A percentile compares a stretch with the other conserved stretches of the same genome.
Conservation (phyloP, 2,329 filamentous ascomycete genomes). For the Aspergillus candidus region DNA sequence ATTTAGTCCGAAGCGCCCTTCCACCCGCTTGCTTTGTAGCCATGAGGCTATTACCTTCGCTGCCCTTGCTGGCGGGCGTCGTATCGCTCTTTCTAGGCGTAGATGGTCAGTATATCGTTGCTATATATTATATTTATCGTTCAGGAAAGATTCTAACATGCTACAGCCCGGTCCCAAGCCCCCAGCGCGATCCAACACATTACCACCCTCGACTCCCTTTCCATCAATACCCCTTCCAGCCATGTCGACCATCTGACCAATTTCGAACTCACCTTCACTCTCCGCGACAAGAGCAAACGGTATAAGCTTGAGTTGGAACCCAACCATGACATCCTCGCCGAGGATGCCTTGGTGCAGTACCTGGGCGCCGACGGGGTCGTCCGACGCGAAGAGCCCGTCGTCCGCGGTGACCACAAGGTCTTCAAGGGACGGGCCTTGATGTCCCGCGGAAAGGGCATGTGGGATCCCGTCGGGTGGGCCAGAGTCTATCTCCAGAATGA, state of each 20-base stretch:
- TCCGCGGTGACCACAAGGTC: constrained; percentile 69
- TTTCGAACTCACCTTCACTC: constrained; percentile 78
- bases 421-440: constrained; percentile 76
- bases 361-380: constrained; percentile 66
- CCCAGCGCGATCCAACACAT: constrained; percentile 73
- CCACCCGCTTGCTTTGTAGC: constrained; percentile 8
- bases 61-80: constrained; percentile 22
- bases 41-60: constrained; percentile 24
- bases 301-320: constrained; percentile 78
- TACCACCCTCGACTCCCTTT: constrained; percentile 64
- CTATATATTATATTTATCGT: background rate
- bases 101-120: constrained; percentile 9
- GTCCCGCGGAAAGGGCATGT: constrained; percentile 57
- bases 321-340: constrained; percentile 80
- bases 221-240: constrained; percentile 71
- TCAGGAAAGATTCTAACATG: background rate
- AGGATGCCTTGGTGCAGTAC: constrained; percentile 68
- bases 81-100: constrained; percentile 18
- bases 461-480: constrained; percentile 81
- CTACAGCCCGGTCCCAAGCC: constrained; percentile 61
- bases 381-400: constrained; percentile 59
- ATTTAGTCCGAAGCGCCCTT: constrained; percentile 3
- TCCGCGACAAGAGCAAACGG: constrained; percentile 61
- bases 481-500: constrained; percentile 72
- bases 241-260: constrained; percentile 71